Base-by-base conservation (phyloP, 495 filamentous ascomycete genomes). In the Aspergillus leporis region DNA sequence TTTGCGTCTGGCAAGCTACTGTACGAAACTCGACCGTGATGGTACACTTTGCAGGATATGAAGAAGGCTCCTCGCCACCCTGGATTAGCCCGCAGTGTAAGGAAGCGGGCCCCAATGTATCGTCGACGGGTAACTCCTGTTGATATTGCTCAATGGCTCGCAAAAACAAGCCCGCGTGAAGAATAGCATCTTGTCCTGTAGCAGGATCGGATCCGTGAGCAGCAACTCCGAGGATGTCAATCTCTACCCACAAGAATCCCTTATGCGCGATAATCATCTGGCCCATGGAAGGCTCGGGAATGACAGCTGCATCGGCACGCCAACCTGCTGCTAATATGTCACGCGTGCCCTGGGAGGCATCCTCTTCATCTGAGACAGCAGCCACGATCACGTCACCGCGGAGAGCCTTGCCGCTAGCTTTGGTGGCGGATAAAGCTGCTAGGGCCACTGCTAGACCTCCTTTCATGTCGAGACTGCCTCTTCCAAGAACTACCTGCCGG, bases 311-410 rank as follows among this genome's bases (percentile, higher is more conserved):
- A 54, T 81, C 77, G 5, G 78, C 76, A 18, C 68, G 61, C 79
- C 78, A 80, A 5, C 78, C 79, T n/a, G 76, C 76, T 21, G 68
- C 72, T 5, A 82, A 28, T 2, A 81, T 50, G 53, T 81, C 70
- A 32, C 68, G 68, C 1, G 79, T 82, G 19, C 77, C 79, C 14
- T 73, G 76, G 4, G 74, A 78, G 4, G 61, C 60, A 58, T 75
- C 75, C 54, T 81, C 79, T 53, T 82, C 78, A 53, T 82, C 79
- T 0, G 79, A 73, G 0, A 82, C 79, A 3, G 74, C 77, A 4
- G 78, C 71, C 6, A 82, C 51, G 10, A 82, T 79, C 6, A 81
- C 65, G 57, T 81, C 75, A 18, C 78, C 79, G 2, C 66, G 64
- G 21, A 58, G 66, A 18, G 53, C 25, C 9, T 63, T 61, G 12